Evolutionary conservation across 495 filamentous ascomycete species (phyloP), one percentile per base, ranked within the genome.

Genomic region (Penicillium flavigenum): DNA sequence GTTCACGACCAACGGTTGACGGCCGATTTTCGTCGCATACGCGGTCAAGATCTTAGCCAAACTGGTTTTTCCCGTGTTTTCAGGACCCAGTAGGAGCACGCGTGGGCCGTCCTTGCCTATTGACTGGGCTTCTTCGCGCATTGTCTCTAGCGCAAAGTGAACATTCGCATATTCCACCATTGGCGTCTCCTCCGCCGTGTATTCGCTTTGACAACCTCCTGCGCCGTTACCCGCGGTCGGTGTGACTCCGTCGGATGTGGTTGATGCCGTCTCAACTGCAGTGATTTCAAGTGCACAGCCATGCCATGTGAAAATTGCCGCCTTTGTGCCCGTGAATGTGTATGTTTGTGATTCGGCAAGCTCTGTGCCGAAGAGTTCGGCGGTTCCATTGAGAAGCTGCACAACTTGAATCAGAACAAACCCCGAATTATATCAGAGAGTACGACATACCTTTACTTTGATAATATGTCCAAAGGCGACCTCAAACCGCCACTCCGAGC

Each of bases 321-420:
- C 86, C 72, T 96, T 96, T 36, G 83, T 86, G 19, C 90, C 89
- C 31, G 80, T 79, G 72, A 99, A 96, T 41, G 83, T 86, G 79
- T 98, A 98, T 2, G 80, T 79, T 53, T 88, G 85, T 56, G 86
- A 88, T 12, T 83, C 81, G 12, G 91, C 91, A 54, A 99, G 88
- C 73, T 98, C 92, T 47, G 92, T 94, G 68, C 95, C 95, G 75
- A 98, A 96, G 65, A 95, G 83, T 78, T 99, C 94, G 41, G 95
- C 95, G 12, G 86, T 91, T 61, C 94, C 94, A 38, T 80, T 81
- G 39, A 89, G 71, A 20, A 99, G 81, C 81, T 88, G 62, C 27
- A 43, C 17, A 53, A 56, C 34, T 61, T 51, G 32, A 19, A 70
- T 78, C 47, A 65, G 61, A 17, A 11, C 16, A n/a, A 44, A 32